Conservation (phyloP, 2,329 filamentous ascomycete genomes). For the Phialophora macrospora region DNA sequence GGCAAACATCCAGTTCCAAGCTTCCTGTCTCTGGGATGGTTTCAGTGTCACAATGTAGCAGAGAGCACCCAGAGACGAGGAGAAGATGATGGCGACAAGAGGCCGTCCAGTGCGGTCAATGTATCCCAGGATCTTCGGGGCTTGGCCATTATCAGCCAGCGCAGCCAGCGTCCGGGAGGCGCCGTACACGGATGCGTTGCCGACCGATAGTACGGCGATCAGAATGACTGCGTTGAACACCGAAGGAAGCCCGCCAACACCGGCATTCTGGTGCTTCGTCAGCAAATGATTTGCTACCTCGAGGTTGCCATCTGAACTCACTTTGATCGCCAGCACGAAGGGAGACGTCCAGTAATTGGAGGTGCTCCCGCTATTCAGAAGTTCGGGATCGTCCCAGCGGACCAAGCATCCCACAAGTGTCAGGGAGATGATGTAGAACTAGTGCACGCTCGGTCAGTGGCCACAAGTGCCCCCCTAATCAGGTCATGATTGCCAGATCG, state of each 20-base stretch:
- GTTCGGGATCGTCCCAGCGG: conserved; percentile 67
- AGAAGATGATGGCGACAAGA: conserved; percentile 70
- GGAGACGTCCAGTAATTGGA: conserved; percentile 77
- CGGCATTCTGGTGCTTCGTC: conserved; percentile 64
- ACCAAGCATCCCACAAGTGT: conserved; percentile 76
- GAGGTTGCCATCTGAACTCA: background rate
- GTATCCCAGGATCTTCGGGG: conserved; percentile 75
- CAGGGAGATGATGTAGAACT: conserved; percentile 83
- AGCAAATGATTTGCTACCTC: background rate
- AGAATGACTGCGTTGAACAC: conserved; percentile 96
- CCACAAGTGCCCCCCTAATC: background rate
- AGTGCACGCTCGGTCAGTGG: background rate
- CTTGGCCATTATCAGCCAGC: conserved; percentile 83
- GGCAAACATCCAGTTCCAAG: conserved; percentile 79
- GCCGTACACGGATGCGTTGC: conserved; percentile 88
- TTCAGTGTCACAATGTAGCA: conserved; percentile 68
- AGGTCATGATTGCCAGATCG: background rate
- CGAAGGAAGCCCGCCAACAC: conserved; percentile 77
- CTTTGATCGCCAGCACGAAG: conserved; percentile 83
- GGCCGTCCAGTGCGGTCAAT: conserved; percentile 82
- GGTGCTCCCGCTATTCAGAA: conserved; percentile 63
- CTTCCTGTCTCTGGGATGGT: conserved; percentile 46
- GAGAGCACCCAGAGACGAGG: conserved; percentile 71
- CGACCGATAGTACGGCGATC: conserved; percentile 84
- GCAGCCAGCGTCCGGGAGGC: conserved; percentile 88